A percentile compares a stretch with the other conserved stretches of the same genome.
phyloP scores from a whole-genome alignment of 352 stramenopile species.

The Globisporangium cystogenes region DNA sequence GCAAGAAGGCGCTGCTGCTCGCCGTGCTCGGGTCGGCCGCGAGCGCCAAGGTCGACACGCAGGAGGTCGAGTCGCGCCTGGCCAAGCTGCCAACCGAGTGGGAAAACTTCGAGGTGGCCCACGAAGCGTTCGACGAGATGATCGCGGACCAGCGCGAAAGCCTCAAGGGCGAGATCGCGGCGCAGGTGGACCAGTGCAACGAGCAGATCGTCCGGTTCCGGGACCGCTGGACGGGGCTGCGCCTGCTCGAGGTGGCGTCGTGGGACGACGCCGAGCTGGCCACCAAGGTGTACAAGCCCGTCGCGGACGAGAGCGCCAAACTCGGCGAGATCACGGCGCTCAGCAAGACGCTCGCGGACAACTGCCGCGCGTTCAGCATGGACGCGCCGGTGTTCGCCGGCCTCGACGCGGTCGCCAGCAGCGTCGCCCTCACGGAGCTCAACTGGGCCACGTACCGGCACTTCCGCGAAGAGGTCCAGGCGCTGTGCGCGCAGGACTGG shows the following conservation, averaged over 20 bases:
- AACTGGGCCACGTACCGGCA: conserved; percentile 88
- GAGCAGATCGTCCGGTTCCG: conserved; percentile 88
- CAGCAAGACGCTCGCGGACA: conserved; percentile 57
- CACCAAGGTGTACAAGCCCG: conserved; percentile 69
- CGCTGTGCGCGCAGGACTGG: conserved; percentile 86
- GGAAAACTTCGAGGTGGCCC: conserved; percentile 93
- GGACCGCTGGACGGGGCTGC: conserved; percentile 84
- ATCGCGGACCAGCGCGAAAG: conserved; percentile 92
- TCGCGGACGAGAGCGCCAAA: conserved; percentile 86
- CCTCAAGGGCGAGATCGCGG: conserved; percentile 87
- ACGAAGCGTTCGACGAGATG: conserved; percentile 95
- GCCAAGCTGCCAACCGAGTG: conserved; percentile 79
- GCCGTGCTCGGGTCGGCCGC: conserved; percentile 22
- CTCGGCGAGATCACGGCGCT: conserved; percentile 60
- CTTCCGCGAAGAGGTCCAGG: conserved; percentile 76
- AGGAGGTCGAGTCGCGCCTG: conserved; percentile 67
- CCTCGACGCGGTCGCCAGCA: conserved; percentile 61
- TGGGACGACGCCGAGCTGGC: conserved; percentile 70
- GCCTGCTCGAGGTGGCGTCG: conserved; percentile 71
- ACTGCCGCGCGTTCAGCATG: conserved; percentile 89
- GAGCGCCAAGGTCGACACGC: conserved; percentile 56
- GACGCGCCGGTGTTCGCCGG: conserved; percentile 76
- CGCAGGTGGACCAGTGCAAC: conserved; percentile 86
- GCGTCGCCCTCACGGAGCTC: conserved; percentile 58
- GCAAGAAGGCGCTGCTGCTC: conserved; percentile 84